Evolutionary conservation across 2,329 filamentous ascomycete genomes (phyloP).

Genomic region (Dothistroma septosporum): DNA sequence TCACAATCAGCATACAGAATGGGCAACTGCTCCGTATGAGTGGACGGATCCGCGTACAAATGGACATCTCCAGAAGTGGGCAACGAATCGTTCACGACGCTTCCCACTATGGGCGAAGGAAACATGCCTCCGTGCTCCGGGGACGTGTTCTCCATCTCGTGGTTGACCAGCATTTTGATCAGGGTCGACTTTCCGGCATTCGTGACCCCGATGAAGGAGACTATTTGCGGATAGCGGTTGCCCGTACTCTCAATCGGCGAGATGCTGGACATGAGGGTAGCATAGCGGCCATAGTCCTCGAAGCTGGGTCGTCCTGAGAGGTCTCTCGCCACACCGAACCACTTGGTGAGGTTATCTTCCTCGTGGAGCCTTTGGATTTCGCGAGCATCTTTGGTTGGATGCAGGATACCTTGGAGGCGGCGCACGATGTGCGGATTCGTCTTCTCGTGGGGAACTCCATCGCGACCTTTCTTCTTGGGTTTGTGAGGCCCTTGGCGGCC

Average conservation of each 20-base stretch:
- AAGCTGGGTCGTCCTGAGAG: slow-evolving; percentile 33
- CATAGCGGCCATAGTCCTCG: slow-evolving; percentile 45
- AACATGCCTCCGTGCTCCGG: slow-evolving; percentile 31
- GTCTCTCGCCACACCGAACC: slow-evolving; percentile 38
- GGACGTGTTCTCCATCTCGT: slow-evolving; percentile 32
- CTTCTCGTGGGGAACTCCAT: slow-evolving; percentile 38
- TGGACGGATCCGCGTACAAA: slow-evolving; percentile 49
- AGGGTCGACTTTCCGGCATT: slow-evolving; percentile 50
- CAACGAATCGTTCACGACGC: slow-evolving; percentile 36
- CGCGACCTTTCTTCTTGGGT: slow-evolving; percentile 33
- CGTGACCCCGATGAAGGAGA: slow-evolving; percentile 35
- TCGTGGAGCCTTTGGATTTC: slow-evolving; percentile 35
- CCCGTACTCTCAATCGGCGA: slow-evolving; percentile 26
- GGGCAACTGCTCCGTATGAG: slow-evolving; percentile 38
- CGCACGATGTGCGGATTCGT: slow-evolving; percentile 31
- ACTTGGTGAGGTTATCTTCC: slow-evolving; percentile 37
- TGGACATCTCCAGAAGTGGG: slow-evolving; percentile 52
- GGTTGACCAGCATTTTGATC: slow-evolving; percentile 47
- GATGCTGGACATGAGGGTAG: slow-evolving; percentile 40
- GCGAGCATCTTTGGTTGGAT: slow-evolving; percentile 27
- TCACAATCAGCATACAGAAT: slow-evolving; percentile 53
- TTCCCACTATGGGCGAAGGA: slow-evolving; percentile 45
- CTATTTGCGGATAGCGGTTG: slow-evolving; percentile 33
- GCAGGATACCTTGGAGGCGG: slow-evolving; percentile 28
- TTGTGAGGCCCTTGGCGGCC: slow-evolving; percentile 32